These are phyloP conservation scores for Raphanus hybrid DNA, from an alignment of 441 rosid genomes.

Conservation along the genomic window DNA sequence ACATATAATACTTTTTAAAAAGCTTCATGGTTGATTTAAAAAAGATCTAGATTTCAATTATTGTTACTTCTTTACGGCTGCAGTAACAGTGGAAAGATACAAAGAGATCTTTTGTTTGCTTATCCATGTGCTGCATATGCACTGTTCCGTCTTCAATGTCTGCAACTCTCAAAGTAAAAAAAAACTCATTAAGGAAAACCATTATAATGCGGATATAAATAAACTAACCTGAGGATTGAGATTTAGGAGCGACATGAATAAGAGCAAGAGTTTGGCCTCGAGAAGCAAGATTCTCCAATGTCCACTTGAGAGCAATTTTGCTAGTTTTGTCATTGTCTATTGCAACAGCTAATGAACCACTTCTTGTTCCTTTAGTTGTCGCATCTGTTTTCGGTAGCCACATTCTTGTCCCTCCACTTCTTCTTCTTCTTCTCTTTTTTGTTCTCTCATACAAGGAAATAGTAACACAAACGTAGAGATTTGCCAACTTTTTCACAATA, in stretches of 20 bases:
- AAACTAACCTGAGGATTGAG: slow-evolving; percentile 34
- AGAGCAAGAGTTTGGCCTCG: slow-evolving; percentile 75
- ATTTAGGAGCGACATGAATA: slow-evolving; percentile 60
- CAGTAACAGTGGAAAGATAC: slow-evolving; percentile 83
- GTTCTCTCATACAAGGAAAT: neutral
- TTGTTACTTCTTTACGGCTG: slow-evolving; percentile 70
- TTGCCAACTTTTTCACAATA: slow-evolving; percentile 14
- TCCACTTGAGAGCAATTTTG: slow-evolving; percentile 86
- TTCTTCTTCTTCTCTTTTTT: neutral
- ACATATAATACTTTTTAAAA: neutral
- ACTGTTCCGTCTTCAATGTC: slow-evolving; percentile 41
- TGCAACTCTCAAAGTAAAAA: slow-evolving; percentile 15
- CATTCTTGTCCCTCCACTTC: slow-evolving; percentile 38
- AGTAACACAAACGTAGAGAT: slow-evolving; percentile 9
- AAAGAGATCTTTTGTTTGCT: slow-evolving; percentile 72
- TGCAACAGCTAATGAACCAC: slow-evolving; percentile 80
- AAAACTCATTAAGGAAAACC: neutral
- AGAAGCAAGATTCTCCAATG: slow-evolving; percentile 63
- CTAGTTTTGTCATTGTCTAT: slow-evolving; percentile 82
- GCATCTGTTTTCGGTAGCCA: slow-evolving; percentile 55
- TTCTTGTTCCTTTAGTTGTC: slow-evolving; percentile 44
- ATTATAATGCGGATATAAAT: neutral
- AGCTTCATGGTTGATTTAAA: neutral
- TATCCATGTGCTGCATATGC: slow-evolving; percentile 51
- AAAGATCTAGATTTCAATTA: neutral